phyloP scores from a whole-genome alignment of 495 filamentous ascomycete species.

The Hypoxylon fuscum region DNA sequence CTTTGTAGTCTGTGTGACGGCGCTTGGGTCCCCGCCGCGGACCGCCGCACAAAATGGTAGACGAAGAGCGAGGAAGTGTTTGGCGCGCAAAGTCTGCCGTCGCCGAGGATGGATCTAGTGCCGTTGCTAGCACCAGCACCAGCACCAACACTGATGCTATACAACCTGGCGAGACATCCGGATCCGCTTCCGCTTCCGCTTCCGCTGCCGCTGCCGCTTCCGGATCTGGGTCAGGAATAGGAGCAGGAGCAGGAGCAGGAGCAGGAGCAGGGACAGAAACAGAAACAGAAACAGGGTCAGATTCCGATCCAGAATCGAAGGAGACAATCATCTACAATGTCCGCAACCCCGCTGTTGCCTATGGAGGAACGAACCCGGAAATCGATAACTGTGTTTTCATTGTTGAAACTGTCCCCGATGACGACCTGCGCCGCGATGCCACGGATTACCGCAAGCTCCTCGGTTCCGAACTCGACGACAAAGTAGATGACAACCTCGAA shows the following conservation, averaged over 20 bases:
- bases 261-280: too few species aligned
- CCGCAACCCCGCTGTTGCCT: conserved; percentile 37
- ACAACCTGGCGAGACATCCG: not conserved
- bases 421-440: conserved; percentile 26
- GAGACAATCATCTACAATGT: conserved; percentile 30
- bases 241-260: conserved; percentile 1
- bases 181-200: too few species aligned
- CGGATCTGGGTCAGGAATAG: not conserved
- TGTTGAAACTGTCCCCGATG: conserved; percentile 34
- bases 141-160: not conserved
- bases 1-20: conserved; percentile 29
- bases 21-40: conserved; percentile 27
- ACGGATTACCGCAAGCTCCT: conserved; percentile 25
- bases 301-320: conserved; percentile 11
- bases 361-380: conserved; percentile 41
- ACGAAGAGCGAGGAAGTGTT: conserved; percentile 10
- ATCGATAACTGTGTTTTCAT: conserved; percentile 39
- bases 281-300: not conserved
- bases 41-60: conserved; percentile 22
- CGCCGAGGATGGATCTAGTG: conserved; percentile 18
- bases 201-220: too few species aligned
- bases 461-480: conserved; percentile 13
- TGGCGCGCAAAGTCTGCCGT: conserved; percentile 7
- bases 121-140: not conserved
- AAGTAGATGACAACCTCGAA: conserved; percentile 21